Conservation (phyloP, 495 filamentous ascomycete genomes). For the Apodospora peruviana region DNA sequence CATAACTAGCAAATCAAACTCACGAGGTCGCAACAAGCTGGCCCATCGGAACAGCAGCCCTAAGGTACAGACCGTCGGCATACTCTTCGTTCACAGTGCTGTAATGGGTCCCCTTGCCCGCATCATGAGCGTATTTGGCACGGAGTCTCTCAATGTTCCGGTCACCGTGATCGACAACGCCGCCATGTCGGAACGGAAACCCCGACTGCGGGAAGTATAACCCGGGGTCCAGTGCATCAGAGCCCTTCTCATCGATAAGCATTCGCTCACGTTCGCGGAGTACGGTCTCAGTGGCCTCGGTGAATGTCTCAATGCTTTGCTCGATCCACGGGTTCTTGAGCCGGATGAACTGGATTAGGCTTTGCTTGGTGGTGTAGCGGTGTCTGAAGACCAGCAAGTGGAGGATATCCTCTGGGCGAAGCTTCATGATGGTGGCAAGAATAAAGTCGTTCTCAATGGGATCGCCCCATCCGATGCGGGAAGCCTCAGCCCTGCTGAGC, state of each 20-base stretch:
- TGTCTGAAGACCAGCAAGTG: conserved; percentile 25
- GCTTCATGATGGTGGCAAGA: conserved; percentile 33
- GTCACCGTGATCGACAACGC: conserved; percentile 14
- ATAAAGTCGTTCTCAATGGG: conserved; percentile 17
- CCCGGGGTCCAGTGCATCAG: not conserved
- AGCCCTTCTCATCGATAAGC: not conserved
- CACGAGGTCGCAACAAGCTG: conserved; percentile 3
- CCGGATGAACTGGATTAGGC: conserved; percentile 16
- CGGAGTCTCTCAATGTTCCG: conserved; percentile 6
- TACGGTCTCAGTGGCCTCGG: not conserved
- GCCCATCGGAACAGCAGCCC: not conserved
- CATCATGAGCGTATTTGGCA: conserved; percentile 8
- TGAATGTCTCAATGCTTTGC: conserved; percentile 12
- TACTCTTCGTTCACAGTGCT: not conserved
- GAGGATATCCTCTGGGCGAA: conserved; percentile 29
- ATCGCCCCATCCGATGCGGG: conserved; percentile 33
- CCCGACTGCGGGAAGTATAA: not conserved
- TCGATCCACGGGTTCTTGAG: conserved; percentile 19
- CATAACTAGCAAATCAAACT: too few relatives aligned
- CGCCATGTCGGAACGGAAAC: conserved; percentile 7
- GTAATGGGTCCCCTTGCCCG: conserved; percentile 2
- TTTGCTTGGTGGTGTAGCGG: conserved; percentile 22
- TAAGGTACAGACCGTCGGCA: not conserved
- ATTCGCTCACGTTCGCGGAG: not conserved
- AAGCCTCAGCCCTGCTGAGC: conserved; percentile 10